Evolutionary conservation across 1,284 basidiomycete genomes (phyloP).

Genomic region (Papiliotrema flavescens): DNA sequence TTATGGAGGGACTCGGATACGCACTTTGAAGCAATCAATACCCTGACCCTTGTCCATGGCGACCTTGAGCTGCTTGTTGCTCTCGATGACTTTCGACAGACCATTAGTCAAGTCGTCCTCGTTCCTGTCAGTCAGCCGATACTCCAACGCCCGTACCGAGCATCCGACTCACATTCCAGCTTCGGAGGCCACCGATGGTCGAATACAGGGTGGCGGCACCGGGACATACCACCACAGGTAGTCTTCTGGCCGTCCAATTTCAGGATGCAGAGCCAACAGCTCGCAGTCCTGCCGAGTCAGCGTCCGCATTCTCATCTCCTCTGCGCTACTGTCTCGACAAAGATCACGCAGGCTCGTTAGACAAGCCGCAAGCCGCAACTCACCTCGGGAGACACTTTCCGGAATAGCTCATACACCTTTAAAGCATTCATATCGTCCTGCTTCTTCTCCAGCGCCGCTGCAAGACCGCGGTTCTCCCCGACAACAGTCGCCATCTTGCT

Average conservation of each 20-base stretch:
- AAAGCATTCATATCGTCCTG: conserved; percentile 93
- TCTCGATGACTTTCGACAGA: conserved; percentile 94
- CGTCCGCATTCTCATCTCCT: too few species aligned
- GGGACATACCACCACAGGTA: conserved; percentile 99
- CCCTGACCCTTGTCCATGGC: conserved; percentile 83
- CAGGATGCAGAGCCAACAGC: conserved; percentile 83
- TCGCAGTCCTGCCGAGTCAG: conserved; percentile 75
- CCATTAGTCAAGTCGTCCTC: conserved; percentile 99
- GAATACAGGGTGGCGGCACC: conserved; percentile 95
- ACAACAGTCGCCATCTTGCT: conserved; percentile 77
- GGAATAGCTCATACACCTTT: conserved; percentile 90
- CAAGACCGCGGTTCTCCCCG: conserved; percentile 82
- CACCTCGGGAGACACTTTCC: conserved; percentile 86
- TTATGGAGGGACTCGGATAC: conserved; percentile 13
- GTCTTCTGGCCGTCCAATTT: conserved; percentile 89
- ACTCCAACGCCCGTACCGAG: background rate
- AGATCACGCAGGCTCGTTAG: background rate
- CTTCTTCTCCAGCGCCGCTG: conserved; percentile 80
- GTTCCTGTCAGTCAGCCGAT: conserved; percentile 64
- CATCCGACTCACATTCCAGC: conserved; percentile 60
- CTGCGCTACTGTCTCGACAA: too few species aligned
- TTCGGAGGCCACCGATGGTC: conserved; percentile 95
- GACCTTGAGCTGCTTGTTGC: conserved; percentile 88
- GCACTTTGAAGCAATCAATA: conserved; percentile 82
- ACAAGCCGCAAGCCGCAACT: conserved; percentile 17